Base-by-base conservation (phyloP, 75 land plant genomes). In the Cryptomeria japonica region DNA sequence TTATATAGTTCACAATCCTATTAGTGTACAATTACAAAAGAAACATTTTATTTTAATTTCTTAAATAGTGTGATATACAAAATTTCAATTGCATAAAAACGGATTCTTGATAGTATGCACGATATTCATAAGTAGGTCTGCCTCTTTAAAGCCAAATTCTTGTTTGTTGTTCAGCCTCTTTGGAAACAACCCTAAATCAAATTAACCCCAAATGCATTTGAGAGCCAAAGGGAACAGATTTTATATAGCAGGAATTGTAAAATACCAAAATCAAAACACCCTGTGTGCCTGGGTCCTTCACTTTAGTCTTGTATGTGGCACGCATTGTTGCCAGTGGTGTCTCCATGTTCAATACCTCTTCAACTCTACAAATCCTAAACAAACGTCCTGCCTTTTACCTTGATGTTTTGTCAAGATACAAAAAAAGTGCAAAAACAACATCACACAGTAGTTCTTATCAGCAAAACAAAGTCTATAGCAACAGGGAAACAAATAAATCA, bases 261-360 rank as follows among this genome's bases (percentile, higher is more conserved):
- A 25, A 61, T 87, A 93, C 94, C 94, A 95, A 88, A 53, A 64
- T 85, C 10, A 95, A 88, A 9, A 90, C 87, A 28, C 96, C 96
- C 5, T 93, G 91, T 68, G 89, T 64, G 16, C 94, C 96, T 19
- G 96, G 89, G 61, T 88, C 93, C 88, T 95, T 95, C 32, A 90
- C 86, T 0, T 89, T 34, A 0, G 89, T 80, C 85, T 92, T 93
- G 89, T 93, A 93, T 91, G 85, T 92, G 36, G 91, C 92, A 13
- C 88, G 87, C 92, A 83, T 6, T 19, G 80, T 78, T 78, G 34
- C 80, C 39, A 78, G 80, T 10, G 42, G 42, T 78, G 80, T 32
- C 44, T 78, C 80, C 80, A 78, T 78, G 18, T 78, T 78, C 2
- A 39, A 78, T 39, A 38, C 3, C 39, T 41, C 41, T 78, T 78